Conservation (phyloP, 768 basidiomycete genomes). For the Leucogyrophana mollusca region DNA sequence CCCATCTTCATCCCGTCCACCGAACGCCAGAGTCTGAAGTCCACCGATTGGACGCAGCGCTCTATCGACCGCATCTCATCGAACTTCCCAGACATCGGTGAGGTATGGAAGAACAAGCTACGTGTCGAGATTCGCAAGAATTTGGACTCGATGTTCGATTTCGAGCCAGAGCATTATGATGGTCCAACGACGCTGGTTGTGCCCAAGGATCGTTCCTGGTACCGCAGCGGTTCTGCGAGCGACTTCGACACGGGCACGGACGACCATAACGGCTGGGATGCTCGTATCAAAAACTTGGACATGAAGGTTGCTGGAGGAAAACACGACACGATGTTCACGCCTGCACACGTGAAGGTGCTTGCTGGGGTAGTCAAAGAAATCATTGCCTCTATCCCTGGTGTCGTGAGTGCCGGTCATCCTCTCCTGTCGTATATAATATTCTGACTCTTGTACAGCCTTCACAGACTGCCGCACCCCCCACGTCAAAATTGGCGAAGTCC, state of each 20-base stretch:
- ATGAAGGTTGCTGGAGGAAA: constrained; percentile 25
- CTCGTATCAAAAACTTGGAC: constrained; percentile 21
- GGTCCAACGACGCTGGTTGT: constrained; percentile 24
- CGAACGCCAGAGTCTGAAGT: constrained; percentile 27
- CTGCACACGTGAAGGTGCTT: constrained; percentile 28
- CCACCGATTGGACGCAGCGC: constrained; percentile 29
- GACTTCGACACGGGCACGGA: constrained; percentile 25
- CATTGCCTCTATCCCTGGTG: constrained; percentile 3
- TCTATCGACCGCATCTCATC: constrained; percentile 27
- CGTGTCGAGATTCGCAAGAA: constrained; percentile 30
- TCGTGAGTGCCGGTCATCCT: not conserved
- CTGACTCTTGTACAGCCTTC: no score
- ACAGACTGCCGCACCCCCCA: no score
- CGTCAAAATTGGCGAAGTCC: no score
- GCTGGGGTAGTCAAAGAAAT: constrained; percentile 21
- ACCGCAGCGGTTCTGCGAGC: constrained; percentile 22
- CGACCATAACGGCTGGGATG: constrained; percentile 31
- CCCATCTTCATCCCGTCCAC: constrained; percentile 25
- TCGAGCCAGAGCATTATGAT: constrained; percentile 23
- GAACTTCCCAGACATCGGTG: constrained; percentile 31
- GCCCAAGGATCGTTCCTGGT: constrained; percentile 31
- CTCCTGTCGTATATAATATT: no score
- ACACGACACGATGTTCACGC: constrained; percentile 32
- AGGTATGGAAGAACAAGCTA: constrained; percentile 28
- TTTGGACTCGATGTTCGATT: constrained; percentile 31